phyloP scores from a whole-genome alignment of 208 protist genomes.

The Acanthamoeba lenticulata region DNA sequence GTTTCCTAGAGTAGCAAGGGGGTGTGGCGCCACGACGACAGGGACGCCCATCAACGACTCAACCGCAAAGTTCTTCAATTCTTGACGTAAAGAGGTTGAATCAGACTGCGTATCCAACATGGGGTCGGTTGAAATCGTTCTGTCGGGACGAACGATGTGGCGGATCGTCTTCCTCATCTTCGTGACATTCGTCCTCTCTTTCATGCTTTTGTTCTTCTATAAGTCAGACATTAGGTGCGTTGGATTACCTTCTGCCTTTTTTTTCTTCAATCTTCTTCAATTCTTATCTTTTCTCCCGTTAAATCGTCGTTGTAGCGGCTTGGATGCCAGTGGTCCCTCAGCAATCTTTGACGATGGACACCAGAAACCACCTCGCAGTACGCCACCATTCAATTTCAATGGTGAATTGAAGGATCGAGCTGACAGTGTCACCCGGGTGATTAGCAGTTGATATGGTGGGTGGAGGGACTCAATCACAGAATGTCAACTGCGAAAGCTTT shows the following conservation, averaged over 20 bases:
- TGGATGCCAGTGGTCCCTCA: background rate
- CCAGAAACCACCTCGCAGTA: background rate
- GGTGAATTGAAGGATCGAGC: no score
- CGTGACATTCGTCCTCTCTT: background rate
- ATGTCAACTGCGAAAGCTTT: background rate
- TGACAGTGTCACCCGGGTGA: no score
- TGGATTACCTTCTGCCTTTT: background rate
- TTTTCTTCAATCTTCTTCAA: background rate
- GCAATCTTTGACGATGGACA: no score
- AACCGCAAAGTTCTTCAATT: no score
- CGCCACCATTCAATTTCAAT: background rate
- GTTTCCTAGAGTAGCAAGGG: background rate
- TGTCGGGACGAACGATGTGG: background rate
- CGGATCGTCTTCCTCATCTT: conserved; percentile 46
- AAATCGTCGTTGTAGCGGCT: no score
- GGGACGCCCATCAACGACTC: background rate
- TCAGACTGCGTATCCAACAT: background rate
- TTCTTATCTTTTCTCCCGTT: background rate
- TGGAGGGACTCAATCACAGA: background rate
- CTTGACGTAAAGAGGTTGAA: no score
- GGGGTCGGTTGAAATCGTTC: background rate
- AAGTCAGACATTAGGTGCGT: background rate
- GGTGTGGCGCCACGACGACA: background rate
- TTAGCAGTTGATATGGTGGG: background rate
- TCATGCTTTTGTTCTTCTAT: conserved; percentile 46